Evolutionary conservation across 768 basidiomycete species (phyloP).

Genomic region (Mycena filopes): DNA sequence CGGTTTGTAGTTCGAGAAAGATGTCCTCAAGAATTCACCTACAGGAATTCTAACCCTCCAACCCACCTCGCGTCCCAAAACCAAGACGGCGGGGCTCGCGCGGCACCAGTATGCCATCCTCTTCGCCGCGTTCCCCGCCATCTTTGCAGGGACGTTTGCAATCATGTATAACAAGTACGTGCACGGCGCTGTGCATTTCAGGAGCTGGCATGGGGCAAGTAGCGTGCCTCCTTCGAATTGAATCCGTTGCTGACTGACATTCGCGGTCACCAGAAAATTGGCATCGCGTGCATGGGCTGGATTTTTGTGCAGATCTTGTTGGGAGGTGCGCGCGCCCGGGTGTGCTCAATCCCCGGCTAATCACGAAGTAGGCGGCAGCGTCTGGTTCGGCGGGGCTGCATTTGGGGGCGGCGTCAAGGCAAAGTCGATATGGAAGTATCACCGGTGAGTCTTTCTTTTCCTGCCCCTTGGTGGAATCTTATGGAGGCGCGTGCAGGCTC

Average conservation of each 20-base stretch:
- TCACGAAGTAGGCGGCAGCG: conserved; percentile 65
- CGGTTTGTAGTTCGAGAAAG: neutral
- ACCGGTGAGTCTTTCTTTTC: conserved; percentile 58
- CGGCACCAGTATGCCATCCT: conserved; percentile 77
- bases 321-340: conserved; percentile 52
- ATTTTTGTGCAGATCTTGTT: conserved; percentile 67
- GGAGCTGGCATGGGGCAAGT: conserved; percentile 80
- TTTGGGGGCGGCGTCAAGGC: conserved; percentile 81
- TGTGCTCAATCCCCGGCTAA: too few species aligned
- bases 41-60: conserved; percentile 83
- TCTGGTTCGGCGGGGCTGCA: conserved; percentile 75
- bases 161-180: conserved; percentile 71
- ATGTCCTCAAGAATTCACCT: too few species aligned
- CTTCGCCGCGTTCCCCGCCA: conserved; percentile 62
- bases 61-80: conserved; percentile 72
- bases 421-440: conserved; percentile 86
- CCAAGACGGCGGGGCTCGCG: conserved; percentile 72
- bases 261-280: conserved; percentile 60
- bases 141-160: conserved; percentile 69
- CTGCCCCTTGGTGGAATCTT: conserved; percentile 8
- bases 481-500: conserved; percentile 50
- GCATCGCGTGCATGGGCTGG: conserved; percentile 71
- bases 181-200: conserved; percentile 65
- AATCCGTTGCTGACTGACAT: neutral
- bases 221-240: neutral